Evolutionary conservation across 805 yeast genomes (phyloP), one percentile per base, ranked within the genome.

Genomic region (Komagataella populi): DNA sequence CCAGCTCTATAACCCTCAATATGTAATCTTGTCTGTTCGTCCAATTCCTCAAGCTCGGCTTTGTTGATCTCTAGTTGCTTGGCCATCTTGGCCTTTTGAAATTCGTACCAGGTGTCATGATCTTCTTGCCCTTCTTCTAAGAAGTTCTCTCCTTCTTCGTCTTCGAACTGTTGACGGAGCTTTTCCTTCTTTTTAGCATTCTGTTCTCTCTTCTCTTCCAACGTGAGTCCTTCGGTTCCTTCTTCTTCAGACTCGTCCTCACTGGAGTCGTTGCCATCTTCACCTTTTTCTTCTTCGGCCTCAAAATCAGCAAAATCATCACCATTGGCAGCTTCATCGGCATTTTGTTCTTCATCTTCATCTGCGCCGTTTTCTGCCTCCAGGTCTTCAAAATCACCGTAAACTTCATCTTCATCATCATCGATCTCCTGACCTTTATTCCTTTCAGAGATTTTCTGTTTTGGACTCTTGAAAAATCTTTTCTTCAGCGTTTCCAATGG

Each of bases 21-120:
- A 57, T 80, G 81, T 52, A 80, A 72, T 61, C 98, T 76, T 18
- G 86, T 80, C n/a, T 76, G 85, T 10, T 70, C 72, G 53, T 88
- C 95, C 83, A 93, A 76, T 46, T 76, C 74, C 17, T 80, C 83
- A 52, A 79, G 74, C 63, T 84, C 90, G 7, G 87, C 78, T 64
- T 87, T 86, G 67, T 93, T 95, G 68, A 95, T 89, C 55, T 91
- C 98, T 55, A 87, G 70, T 69, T 93, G 99, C 65, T 93, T 91
- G 52, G 96, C 89, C 81, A 95, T 90, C 62, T 90, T 91, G 54
- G 96, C 95, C 71, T 93, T 93, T 66, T 93, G 97, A 66, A 85
- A 80, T 64, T 91, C 98, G 64, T 91, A 93, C 99, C 99, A 93
- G 0, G 96, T 89, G 60, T 91, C 97, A 52, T 87, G 88, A 62